Percentiles rank a stretch among this genome's conserved stretches.
phyloP scores from a whole-genome alignment of 192 early-diverging fungal species.

The Podila horticola region DNA sequence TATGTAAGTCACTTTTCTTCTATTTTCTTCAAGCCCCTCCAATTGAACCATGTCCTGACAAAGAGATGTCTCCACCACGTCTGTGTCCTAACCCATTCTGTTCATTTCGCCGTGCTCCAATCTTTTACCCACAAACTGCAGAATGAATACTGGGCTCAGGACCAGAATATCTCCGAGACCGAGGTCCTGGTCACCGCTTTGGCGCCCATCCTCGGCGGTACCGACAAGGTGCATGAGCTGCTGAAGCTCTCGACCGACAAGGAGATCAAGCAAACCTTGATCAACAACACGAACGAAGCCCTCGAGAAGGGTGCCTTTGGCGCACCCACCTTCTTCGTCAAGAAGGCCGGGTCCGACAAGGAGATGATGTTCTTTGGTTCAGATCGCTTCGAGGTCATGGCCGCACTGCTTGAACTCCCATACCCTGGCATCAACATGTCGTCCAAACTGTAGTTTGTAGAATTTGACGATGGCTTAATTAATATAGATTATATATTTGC shows the following conservation, averaged over 20 bases:
- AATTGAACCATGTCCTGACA: not conserved
- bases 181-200: slow-evolving; percentile 15
- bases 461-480: not conserved
- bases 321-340: slow-evolving; percentile 31
- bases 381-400: slow-evolving; percentile 41
- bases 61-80: not conserved
- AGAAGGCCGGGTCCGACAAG: slow-evolving; percentile 26
- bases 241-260: slow-evolving; percentile 11
- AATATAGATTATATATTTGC: no score
- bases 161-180: slow-evolving; percentile 16
- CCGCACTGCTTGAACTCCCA: slow-evolving; percentile 24
- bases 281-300: slow-evolving; percentile 37
- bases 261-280: slow-evolving; percentile 32
- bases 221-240: slow-evolving; percentile 11
- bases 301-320: slow-evolving; percentile 44
- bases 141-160: slow-evolving; percentile 31
- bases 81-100: not conserved
- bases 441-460: slow-evolving; percentile 21
- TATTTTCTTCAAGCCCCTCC: not conserved
- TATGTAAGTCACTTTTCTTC: slow-evolving; percentile 21
- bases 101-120: not conserved
- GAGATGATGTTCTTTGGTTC: slow-evolving; percentile 38
- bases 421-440: slow-evolving; percentile 21
- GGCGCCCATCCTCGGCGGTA: slow-evolving; percentile 20
- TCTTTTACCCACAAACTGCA: not conserved